Conservation (phyloP, 192 early-diverging fungal species). For the Podila clonocystis region DNA sequence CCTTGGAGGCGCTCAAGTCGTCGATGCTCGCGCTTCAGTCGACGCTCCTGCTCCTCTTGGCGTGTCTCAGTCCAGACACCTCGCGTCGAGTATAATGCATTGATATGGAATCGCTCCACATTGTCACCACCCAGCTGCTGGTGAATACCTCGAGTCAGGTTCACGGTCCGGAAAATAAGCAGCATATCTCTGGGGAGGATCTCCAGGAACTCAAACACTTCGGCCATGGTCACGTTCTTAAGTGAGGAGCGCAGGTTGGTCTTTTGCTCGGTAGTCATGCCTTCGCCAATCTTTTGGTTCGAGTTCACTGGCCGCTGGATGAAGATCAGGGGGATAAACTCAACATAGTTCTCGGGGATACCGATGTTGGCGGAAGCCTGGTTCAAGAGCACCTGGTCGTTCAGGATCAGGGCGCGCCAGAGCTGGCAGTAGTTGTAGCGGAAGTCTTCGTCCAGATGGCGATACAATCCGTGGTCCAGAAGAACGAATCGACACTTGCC, state of each 20-base stretch:
- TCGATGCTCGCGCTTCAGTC: slow-evolving; percentile 24
- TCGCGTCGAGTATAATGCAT: slow-evolving; percentile 54
- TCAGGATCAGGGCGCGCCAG: slow-evolving; percentile 59
- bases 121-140: slow-evolving; percentile 58
- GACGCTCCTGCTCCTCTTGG: slow-evolving; percentile 39
- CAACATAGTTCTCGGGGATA: slow-evolving; percentile 48
- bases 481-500: slow-evolving; percentile 52
- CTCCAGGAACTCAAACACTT: slow-evolving; percentile 63
- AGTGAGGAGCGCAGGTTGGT: slow-evolving; percentile 37
- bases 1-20: slow-evolving; percentile 20
- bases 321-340: slow-evolving; percentile 59
- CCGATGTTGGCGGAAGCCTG: slow-evolving; percentile 35
- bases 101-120: slow-evolving; percentile 58
- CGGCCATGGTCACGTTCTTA: slow-evolving; percentile 56
- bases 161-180: slow-evolving; percentile 60
- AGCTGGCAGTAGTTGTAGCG: slow-evolving; percentile 59
- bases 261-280: slow-evolving; percentile 48
- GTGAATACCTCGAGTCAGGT: slow-evolving; percentile 61
- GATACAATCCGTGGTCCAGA: slow-evolving; percentile 62
- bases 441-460: slow-evolving; percentile 56
- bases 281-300: slow-evolving; percentile 46
- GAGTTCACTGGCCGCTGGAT: slow-evolving; percentile 55
- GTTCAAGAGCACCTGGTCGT: slow-evolving; percentile 49
- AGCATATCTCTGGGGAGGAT: slow-evolving; percentile 63
- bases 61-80: slow-evolving; percentile 62